Evolutionary conservation across 768 basidiomycete genomes (phyloP).

Genomic region (Amanita fuliginea): DNA sequence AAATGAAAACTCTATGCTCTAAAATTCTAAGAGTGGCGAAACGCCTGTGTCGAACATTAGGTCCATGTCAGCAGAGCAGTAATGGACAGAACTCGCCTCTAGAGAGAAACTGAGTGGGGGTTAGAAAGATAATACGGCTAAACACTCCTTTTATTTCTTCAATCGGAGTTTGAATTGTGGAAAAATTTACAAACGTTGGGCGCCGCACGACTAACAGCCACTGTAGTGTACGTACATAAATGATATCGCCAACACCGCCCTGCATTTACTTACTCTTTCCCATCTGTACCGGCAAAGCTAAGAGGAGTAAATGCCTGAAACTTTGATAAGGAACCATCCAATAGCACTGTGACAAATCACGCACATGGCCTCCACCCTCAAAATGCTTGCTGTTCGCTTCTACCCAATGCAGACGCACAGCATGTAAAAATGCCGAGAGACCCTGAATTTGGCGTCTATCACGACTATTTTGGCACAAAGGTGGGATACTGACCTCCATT

Average conservation of each 20-base stretch:
- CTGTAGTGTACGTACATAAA: not conserved
- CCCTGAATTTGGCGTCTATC: conserved; percentile 40
- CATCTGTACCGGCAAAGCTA: conserved; percentile 31
- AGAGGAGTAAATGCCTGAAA: conserved; percentile 37
- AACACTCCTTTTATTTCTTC: not conserved
- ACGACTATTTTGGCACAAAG: conserved; percentile 8
- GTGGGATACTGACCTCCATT: conserved; percentile 73
- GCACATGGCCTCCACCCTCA: conserved; percentile 80
- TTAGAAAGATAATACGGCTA: not conserved
- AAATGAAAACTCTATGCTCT: conserved; percentile 1
- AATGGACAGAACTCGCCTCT: not conserved
- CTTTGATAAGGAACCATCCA: conserved; percentile 12
- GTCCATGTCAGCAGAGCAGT: not conserved
- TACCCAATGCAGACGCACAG: conserved; percentile 95
- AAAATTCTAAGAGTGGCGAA: conserved; percentile 6
- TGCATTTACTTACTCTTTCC: conserved; percentile 20
- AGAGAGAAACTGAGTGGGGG: conserved; percentile 8
- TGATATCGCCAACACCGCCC: not conserved
- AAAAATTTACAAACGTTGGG: conserved; percentile 5
- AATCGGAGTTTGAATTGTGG: conserved; percentile 4
- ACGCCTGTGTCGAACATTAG: not conserved
- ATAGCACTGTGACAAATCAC: conserved; percentile 24
- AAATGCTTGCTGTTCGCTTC: conserved; percentile 97
- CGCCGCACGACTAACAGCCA: not conserved
- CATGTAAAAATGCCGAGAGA: conserved; percentile 92